These are phyloP conservation scores for Xylaria sp. DNA, from an alignment of 2,329 filamentous ascomycete genomes.

Conservation along the genomic window DNA sequence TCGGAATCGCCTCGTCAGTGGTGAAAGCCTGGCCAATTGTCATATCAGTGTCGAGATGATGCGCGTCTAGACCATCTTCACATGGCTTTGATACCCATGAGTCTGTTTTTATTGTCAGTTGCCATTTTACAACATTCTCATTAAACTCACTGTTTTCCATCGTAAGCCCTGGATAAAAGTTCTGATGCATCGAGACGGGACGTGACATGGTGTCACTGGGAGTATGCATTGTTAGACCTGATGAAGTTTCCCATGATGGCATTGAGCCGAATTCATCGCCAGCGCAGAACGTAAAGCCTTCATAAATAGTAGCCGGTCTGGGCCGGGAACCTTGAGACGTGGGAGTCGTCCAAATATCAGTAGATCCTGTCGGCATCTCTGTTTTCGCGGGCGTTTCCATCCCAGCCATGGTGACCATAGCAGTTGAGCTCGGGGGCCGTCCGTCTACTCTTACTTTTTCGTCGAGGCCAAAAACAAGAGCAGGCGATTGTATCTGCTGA, in stretches of 20 bases:
- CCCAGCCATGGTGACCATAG: conserved; percentile 61
- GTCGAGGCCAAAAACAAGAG: conserved; percentile 61
- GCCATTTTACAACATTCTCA: conserved; percentile 23
- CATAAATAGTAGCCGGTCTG: conserved; percentile 68
- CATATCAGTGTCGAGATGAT: conserved; percentile 66
- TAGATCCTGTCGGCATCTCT: conserved; percentile 58
- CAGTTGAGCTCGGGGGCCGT: conserved; percentile 55
- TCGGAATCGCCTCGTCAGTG: conserved; percentile 70
- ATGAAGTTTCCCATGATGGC: conserved; percentile 66
- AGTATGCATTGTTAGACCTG: conserved; percentile 62
- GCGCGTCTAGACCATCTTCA: conserved; percentile 66
- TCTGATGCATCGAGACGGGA: conserved; percentile 67
- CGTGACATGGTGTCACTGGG: conserved; percentile 63
- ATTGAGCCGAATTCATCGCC: conserved; percentile 63
- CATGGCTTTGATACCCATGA: conserved; percentile 66
- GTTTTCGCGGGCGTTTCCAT: conserved; percentile 60
- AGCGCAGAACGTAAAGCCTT: conserved; percentile 69
- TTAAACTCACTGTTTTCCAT: conserved; percentile 60
- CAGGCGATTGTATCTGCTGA: conserved; percentile 61
- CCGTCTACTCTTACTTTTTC: conserved; percentile 60
- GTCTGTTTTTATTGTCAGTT: conserved; percentile 50
- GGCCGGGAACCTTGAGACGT: conserved; percentile 61
- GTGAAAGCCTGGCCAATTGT: conserved; percentile 71
- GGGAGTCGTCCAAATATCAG: conserved; percentile 66
- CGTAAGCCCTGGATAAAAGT: conserved; percentile 63